Evolutionary conservation across 768 basidiomycete species (phyloP).

Genomic region (Lactifluus hygrophoroides): DNA sequence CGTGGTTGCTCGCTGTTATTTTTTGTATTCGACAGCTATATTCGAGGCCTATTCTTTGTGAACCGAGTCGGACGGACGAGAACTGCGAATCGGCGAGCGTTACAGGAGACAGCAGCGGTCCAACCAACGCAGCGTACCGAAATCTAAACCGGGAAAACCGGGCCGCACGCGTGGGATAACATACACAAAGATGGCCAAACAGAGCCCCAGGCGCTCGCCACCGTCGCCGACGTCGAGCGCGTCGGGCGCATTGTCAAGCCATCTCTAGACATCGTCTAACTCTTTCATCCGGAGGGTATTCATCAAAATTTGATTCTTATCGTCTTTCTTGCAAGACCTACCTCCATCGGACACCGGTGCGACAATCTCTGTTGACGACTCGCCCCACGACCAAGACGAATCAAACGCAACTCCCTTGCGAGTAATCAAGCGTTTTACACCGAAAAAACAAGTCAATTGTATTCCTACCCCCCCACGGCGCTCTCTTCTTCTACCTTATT

Average conservation of each 20-base stretch:
- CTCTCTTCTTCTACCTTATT: neutral
- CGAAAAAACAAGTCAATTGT: neutral
- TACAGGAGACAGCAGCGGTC: neutral
- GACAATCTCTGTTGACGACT: neutral
- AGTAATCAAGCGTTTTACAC: neutral
- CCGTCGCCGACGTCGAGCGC: conserved; percentile 21
- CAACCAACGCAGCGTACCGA: neutral
- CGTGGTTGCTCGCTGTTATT: neutral
- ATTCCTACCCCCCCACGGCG: neutral
- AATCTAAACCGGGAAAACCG: neutral
- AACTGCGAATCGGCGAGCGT: neutral
- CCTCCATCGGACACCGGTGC: neutral
- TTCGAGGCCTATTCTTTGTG: neutral
- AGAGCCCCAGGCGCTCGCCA: conserved; percentile 14
- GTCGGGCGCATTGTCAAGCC: conserved; percentile 17
- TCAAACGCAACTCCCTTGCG: neutral
- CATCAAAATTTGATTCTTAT: neutral
- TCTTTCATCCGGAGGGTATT: neutral
- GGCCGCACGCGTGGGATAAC: conserved; percentile 3
- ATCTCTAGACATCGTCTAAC: neutral
- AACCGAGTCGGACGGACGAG: neutral
- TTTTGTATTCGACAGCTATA: neutral
- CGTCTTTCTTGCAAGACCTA: neutral
- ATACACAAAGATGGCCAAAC: conserved; percentile 19
- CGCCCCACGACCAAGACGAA: neutral